Evolutionary conservation across 2,329 filamentous ascomycete species (phyloP), one percentile per base, ranked within the genome.

Genomic region (Colletotrichum spinosum): DNA sequence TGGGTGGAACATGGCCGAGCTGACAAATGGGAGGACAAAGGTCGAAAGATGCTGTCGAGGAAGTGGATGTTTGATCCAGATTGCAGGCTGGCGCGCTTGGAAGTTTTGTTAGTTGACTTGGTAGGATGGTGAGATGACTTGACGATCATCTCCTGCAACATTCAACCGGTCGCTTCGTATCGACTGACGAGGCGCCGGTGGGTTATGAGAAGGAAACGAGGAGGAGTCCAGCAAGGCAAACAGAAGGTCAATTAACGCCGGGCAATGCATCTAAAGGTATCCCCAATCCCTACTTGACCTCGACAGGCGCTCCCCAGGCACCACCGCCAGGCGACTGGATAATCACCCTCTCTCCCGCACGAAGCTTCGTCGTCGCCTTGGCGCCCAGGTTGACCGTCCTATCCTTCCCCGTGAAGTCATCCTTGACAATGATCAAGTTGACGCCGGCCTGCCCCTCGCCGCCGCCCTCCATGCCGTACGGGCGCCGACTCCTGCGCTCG

Each of bases 391-490:
- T 68, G 3, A 68, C 76, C 50, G 81, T 55, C 69, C 73, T 69
- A 3, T 78, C 70, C 67, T 74, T 70, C 3, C 76, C 75, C 0
- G 73, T 72, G 3, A 72, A 67, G 0, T 73, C 66, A 33, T 75
- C 69, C 17, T 70, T 71, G 0, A 73, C 70, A 1, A 92, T 84
- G 89, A 90, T 93, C 44, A 91, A 79, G 68, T 94, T 94, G 61
- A 90, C 76, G 0, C 92, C 92, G 7, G 88, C 84, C 64, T 85
- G 78, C 0, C 89, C 92, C 50, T 92, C 88, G 8, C 86, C 87
- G 1, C 92, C 92, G 0, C 92, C 92, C 15, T 87, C 86, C 63
- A 94, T 82, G 0, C 92, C 92, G 61, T 93, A 94, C 0, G 93
- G 93, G 56, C 87, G 84, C 68, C 92, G 89, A 0, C 95, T 91